Evolutionary conservation across 73 alveolate genomes (phyloP).

Genomic region (Paramecium primaurelia): DNA sequence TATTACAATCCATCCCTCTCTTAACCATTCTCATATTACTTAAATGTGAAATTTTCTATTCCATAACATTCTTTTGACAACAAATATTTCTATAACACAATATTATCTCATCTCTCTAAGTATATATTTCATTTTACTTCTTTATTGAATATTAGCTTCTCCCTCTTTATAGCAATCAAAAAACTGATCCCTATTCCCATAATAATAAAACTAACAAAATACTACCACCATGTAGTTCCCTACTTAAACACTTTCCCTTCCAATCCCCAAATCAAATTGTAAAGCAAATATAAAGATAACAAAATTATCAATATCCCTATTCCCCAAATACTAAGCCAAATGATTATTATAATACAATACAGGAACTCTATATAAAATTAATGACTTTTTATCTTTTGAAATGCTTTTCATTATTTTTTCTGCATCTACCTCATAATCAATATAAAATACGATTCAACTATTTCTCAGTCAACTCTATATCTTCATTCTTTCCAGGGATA

Average conservation of each 20-base stretch:
- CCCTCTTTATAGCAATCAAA: not conserved
- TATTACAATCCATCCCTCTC: conserved; percentile 3
- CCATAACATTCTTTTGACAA: not conserved
- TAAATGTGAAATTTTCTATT: not conserved
- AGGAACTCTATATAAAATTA: not conserved
- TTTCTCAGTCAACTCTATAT: not conserved
- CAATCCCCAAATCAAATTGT: not conserved
- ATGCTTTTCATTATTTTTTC: not conserved
- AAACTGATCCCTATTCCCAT: not conserved
- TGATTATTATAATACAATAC: not conserved
- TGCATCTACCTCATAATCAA: not conserved
- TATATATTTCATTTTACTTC: not conserved
- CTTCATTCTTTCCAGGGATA: not conserved
- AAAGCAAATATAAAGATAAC: not conserved
- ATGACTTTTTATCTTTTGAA: not conserved
- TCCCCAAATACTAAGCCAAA: not conserved
- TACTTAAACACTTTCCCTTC: conserved; percentile 21
- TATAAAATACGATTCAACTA: not conserved
- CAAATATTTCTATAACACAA: not conserved
- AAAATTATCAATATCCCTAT: not conserved
- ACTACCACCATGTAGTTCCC: not conserved
- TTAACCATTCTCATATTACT: not conserved
- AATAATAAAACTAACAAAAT: not conserved
- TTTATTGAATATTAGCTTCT: not conserved
- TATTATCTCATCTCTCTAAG: not conserved